Evolutionary conservation across 805 yeast species (phyloP), one percentile per base, ranked within the genome.

Genomic region (Priceomyces medius): DNA sequence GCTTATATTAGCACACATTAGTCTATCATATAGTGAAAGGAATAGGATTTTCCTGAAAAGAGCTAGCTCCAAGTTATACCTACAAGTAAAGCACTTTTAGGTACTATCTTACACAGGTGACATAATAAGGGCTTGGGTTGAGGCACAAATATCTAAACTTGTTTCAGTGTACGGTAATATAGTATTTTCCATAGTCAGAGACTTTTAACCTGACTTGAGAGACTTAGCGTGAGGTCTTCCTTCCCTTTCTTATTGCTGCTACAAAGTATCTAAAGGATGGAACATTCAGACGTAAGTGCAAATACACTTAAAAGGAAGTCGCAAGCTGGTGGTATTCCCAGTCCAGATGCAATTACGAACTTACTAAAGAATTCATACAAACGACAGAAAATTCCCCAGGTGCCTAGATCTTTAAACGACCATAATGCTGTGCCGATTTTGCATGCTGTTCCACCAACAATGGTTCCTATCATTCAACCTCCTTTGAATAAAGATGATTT

Each of bases 371-470:
- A 31, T 10, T 35, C 40, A 16, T 21, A 33, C 23, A 40, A 40
- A 38, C 38, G 37, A 31, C 47, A 37, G 32, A 44, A 37, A 36
- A 17, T 38, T 4, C 39, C 46, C 2, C 35, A 28, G 7, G 34
- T 39, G 5, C 46, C 46, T 7, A 24, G 46, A 13, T 38, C 38
- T 6, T 31, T 42, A 24, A 37, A 38, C 19, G 37, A 42, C 19
- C 32, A 17, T 13, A 35, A 35, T 20, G 31, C 47, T 23, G 43
- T 50, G 13, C 57, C 67, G 7, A 40, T 58, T 19, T 44, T 63
- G 17, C 71, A 70, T 42, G 54, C 63, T 9, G 57, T 66, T n/a
- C 75, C 75, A 1, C 52, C 62, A 13, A 47, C 49, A n/a, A 58
- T 62, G 14, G 37, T 68, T 7, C 74, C 75, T 3, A 55, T 70